Percentiles rank a stretch among this genome's conserved stretches.
Conservation (phyloP, 257 asterid species). For the Capsicum chinense region DNA sequence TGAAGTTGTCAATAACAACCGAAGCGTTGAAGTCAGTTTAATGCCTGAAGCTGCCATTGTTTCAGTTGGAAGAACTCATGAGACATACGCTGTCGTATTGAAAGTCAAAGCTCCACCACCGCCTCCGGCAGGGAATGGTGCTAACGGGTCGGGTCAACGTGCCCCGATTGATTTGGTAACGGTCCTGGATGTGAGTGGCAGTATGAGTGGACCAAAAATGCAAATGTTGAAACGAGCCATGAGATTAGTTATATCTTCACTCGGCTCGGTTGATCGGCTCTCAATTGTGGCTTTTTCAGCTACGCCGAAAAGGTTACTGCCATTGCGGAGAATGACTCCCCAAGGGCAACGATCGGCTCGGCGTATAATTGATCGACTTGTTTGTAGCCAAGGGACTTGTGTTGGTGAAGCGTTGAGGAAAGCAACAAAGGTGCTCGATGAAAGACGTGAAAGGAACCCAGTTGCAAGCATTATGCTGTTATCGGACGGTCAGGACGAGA, state of each 20-base stretch:
- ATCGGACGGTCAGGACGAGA: slow-evolving; percentile 76
- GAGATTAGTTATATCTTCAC: slow-evolving; percentile 82
- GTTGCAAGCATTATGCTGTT: slow-evolving; percentile 79
- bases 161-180: slow-evolving; percentile 91
- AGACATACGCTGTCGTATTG: slow-evolving; percentile 68
- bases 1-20: slow-evolving; percentile 30
- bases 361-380: slow-evolving; percentile 61
- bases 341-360: slow-evolving; percentile 77
- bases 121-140: slow-evolving; percentile 35
- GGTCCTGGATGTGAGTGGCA: slow-evolving; percentile 78
- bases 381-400: slow-evolving; percentile 65
- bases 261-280: slow-evolving; percentile 89
- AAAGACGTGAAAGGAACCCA: slow-evolving; percentile 78
- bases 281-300: slow-evolving; percentile 72
- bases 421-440: slow-evolving; percentile 79
- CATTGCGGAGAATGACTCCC: slow-evolving; percentile 68
- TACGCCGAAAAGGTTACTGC: slow-evolving; percentile 59
- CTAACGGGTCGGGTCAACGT: slow-evolving; percentile 40
- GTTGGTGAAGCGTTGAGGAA: slow-evolving; percentile 71
- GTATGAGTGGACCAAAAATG: slow-evolving; percentile 85
- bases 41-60: slow-evolving; percentile 78
- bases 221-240: slow-evolving; percentile 91
- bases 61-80: slow-evolving; percentile 56
- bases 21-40: slow-evolving; percentile 57
- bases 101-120: slow-evolving; percentile 67